Percentiles rank a stretch among this genome's conserved stretches.
Conservation (phyloP, 352 stramenopile species). For the Pythium volutum region DNA sequence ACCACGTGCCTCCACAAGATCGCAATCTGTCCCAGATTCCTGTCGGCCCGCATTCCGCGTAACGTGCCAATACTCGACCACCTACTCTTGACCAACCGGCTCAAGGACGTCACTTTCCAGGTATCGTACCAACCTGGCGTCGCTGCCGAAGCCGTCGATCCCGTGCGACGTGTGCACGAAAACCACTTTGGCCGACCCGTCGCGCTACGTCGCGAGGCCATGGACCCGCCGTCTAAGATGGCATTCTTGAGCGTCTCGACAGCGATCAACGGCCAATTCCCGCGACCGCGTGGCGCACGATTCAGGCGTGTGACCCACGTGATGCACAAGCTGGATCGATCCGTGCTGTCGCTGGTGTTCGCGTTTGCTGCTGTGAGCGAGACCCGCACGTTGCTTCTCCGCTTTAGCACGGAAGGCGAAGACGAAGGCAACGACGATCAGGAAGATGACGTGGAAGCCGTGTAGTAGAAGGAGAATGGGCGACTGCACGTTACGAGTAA, state of each 20-base stretch:
- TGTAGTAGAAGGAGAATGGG: not conserved
- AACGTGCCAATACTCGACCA: not conserved
- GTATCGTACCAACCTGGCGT: not conserved
- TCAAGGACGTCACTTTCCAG: not conserved
- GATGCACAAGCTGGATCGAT: not conserved
- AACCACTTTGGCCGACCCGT: not conserved
- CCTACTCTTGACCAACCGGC: not conserved
- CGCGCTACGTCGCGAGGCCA: not conserved
- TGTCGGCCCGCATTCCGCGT: not conserved
- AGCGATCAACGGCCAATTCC: not conserved
- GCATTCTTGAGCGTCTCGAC: conserved; percentile 2
- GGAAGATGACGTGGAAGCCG: not conserved
- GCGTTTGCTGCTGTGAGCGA: not conserved
- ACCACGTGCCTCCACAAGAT: not conserved
- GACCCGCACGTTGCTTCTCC: not conserved
- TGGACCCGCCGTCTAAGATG: not conserved
- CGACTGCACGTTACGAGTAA: not conserved
- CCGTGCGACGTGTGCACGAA: not conserved
- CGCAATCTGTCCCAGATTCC: not conserved
- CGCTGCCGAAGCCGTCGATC: not conserved
- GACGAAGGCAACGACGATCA: not conserved
- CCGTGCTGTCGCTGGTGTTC: not conserved
- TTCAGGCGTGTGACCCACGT: not conserved
- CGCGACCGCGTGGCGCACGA: not conserved
- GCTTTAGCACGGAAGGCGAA: not conserved